Percentiles rank a stretch among this genome's conserved stretches.
These are phyloP conservation scores for Salvia splendens DNA, from an alignment of 257 asterid species.

Conservation along the genomic window DNA sequence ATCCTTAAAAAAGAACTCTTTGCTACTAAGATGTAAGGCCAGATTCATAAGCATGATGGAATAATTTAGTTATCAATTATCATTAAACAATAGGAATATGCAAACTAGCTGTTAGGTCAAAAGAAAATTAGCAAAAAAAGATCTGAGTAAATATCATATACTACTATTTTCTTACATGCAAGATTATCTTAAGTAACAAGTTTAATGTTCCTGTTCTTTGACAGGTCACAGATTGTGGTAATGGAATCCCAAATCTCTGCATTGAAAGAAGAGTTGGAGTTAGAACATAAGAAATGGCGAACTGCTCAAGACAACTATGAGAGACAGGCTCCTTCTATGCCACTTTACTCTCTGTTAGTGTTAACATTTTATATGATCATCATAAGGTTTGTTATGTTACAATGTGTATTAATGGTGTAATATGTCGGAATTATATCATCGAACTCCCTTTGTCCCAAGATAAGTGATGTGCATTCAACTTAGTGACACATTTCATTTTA, in stretches of 20 bases:
- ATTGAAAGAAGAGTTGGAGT: conserved; percentile 76
- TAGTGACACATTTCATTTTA: too few species aligned
- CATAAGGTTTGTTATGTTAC: not conserved
- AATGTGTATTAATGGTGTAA: not conserved
- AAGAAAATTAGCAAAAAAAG: not conserved
- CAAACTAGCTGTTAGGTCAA: not conserved
- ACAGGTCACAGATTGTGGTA: conserved; percentile 63
- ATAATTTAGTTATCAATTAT: not conserved
- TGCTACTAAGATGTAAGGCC: conserved; percentile 12
- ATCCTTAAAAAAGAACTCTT: not conserved
- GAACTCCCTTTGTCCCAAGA: too few species aligned
- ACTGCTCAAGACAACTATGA: conserved; percentile 84
- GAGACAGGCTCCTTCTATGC: conserved; percentile 64
- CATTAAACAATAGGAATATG: not conserved
- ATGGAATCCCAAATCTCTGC: conserved; percentile 67
- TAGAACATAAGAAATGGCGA: conserved; percentile 74
- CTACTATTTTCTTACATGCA: conserved; percentile 1
- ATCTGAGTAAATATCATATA: conserved; percentile 6
- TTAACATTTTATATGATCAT: too few species aligned
- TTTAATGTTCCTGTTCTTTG: conserved; percentile 25
- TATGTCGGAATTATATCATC: not conserved
- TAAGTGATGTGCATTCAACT: too few species aligned
- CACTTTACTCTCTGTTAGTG: conserved; percentile 1
- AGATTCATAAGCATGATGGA: not conserved
- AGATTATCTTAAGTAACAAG: not conserved